Conservation (phyloP, 495 filamentous ascomycete species). For the Neurospora discreta region DNA sequence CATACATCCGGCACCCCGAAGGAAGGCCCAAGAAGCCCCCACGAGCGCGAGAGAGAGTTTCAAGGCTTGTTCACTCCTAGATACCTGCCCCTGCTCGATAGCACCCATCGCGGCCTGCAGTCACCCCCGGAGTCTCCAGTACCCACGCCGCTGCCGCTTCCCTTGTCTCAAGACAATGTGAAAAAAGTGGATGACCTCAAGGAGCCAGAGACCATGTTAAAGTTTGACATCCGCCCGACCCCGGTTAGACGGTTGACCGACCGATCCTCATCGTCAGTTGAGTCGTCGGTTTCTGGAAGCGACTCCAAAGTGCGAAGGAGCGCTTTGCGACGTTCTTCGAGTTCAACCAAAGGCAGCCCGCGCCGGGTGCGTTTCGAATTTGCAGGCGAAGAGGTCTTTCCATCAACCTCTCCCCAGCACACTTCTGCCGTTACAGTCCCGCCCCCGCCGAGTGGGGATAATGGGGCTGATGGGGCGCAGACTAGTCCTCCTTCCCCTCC, state of each 20-base stretch:
- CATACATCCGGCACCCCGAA: constrained; percentile 25
- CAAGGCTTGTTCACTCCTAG: constrained; percentile 49
- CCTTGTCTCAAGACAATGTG: constrained; percentile 11
- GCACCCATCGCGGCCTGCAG: constrained; percentile 20
- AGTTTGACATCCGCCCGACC: constrained; percentile 4
- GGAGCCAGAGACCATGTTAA: constrained; percentile 4
- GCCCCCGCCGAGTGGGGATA: neutral
- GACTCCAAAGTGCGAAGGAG: constrained; percentile 31
- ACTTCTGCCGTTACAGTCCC: constrained; percentile 1
- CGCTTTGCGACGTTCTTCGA: constrained; percentile 38
- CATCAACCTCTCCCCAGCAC: constrained; percentile 33
- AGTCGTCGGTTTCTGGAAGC: constrained; percentile 27
- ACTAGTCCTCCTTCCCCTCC: neutral
- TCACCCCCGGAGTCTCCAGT: constrained; percentile 14
- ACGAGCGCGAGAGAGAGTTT: constrained; percentile 46
- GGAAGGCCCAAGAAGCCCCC: constrained; percentile 28
- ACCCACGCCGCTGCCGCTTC: constrained; percentile 6
- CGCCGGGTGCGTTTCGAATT: constrained; percentile 44
- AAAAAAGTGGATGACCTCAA: constrained; percentile 19
- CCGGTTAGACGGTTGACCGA: constrained; percentile 20
- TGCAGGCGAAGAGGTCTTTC: constrained; percentile 40
- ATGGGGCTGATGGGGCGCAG: constrained; percentile 9
- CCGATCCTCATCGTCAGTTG: constrained; percentile 28
- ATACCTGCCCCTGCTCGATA: constrained; percentile 48
- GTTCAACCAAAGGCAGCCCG: constrained; percentile 35